Percentiles rank a stretch among this genome's conserved stretches.
Evolutionary conservation across 2,329 filamentous ascomycete species (phyloP).

Genomic region (Arachnopeziza araneosa): DNA sequence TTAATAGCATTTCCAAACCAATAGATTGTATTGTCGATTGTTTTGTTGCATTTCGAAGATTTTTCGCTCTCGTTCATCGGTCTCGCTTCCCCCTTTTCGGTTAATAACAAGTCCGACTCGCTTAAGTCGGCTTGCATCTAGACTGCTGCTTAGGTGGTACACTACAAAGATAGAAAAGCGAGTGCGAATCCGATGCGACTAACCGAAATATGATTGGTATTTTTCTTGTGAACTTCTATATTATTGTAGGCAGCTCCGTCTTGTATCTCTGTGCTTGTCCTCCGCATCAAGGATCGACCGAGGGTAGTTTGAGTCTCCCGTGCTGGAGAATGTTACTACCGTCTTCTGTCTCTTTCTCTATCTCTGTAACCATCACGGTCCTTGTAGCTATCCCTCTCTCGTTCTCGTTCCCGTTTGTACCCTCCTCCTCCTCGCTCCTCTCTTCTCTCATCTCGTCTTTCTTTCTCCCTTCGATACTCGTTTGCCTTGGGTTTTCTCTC

Average conservation of each 20-base stretch:
- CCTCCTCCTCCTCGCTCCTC: slow-evolving; percentile 27
- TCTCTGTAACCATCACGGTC: slow-evolving; percentile 14
- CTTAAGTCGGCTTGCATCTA: not conserved
- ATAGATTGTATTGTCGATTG: not conserved
- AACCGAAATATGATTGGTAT: not conserved
- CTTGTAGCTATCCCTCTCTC: slow-evolving; percentile 25
- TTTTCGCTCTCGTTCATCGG: not conserved
- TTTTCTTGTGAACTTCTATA: not conserved
- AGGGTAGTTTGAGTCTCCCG: not conserved
- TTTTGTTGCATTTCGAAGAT: not conserved
- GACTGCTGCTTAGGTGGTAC: not conserved
- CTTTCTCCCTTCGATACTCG: slow-evolving; percentile 37
- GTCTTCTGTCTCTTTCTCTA: slow-evolving; percentile 21
- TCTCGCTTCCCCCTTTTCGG: not conserved
- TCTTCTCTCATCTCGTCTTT: slow-evolving; percentile 37
- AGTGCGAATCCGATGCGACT: not conserved
- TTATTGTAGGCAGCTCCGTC: not conserved
- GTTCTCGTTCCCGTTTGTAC: slow-evolving; percentile 26
- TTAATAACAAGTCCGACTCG: not conserved
- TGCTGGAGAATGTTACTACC: not conserved
- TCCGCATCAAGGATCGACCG: not conserved
- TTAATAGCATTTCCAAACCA: too few species aligned
- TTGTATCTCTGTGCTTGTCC: not conserved
- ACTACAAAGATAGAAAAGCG: not conserved
- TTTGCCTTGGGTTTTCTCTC: slow-evolving; percentile 36